phyloP scores from a whole-genome alignment of 2,329 filamentous ascomycete species.

The Phoma sp. region DNA sequence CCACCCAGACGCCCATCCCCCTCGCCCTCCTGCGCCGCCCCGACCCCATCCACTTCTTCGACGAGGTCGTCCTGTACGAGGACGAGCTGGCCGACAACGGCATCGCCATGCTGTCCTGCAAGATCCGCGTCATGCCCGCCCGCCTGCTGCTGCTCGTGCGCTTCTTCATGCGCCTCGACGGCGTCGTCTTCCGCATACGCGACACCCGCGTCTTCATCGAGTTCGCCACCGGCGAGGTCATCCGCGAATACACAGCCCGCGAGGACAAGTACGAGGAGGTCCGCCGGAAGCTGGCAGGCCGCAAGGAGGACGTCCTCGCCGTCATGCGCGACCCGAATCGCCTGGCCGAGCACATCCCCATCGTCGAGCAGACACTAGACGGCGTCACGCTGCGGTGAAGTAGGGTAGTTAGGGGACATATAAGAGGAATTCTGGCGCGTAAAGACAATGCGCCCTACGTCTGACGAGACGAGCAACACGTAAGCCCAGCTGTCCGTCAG shows the following conservation, averaged over 20 bases:
- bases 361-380: conserved; percentile 74
- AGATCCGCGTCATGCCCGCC: conserved; percentile 90
- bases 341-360: conserved; percentile 63
- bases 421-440: not conserved
- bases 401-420: not conserved
- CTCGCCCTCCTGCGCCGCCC: conserved; percentile 84
- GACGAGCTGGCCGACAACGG: conserved; percentile 98
- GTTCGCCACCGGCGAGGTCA: conserved; percentile 77
- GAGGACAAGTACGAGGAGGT: conserved; percentile 82
- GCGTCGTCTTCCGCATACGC: conserved; percentile 83
- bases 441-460: not conserved
- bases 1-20: conserved; percentile 69
- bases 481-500: not conserved
- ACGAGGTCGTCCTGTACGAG: conserved; percentile 95
- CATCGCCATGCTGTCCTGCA: conserved; percentile 87
- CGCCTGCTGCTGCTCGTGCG: conserved; percentile 83
- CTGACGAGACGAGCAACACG: not conserved
- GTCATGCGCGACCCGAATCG: conserved; percentile 80
- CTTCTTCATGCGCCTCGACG: conserved; percentile 92
- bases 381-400: conserved; percentile 49
- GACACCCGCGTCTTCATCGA: conserved; percentile 94
- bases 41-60: conserved; percentile 95
- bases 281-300: conserved; percentile 62
- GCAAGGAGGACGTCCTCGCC: conserved; percentile 74
- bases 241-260: conserved; percentile 88